Evolutionary conservation across 768 basidiomycete species (phyloP), one percentile per base, ranked within the genome.

Genomic region (Amanita brunnescens): DNA sequence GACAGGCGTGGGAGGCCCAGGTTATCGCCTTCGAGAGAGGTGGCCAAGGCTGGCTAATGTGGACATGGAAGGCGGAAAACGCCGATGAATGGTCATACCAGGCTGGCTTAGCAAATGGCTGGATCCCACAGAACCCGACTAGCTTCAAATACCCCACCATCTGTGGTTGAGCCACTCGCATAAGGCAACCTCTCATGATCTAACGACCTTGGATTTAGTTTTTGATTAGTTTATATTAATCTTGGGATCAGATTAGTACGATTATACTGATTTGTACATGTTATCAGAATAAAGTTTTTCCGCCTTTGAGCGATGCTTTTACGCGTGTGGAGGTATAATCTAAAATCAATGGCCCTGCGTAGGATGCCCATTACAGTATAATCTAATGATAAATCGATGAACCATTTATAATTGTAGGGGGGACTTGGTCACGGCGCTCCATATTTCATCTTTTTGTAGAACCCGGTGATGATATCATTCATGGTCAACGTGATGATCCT

Each of bases 1-100:
- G 89, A 30, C 77, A 88, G 62, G 80, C 74, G 63, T 95, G 84
- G 84, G 91, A 92, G 62, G 90, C 87, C 0, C 92, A 94, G 66
- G 79, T 80, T 13, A 81, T 76, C 46, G 72, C 87, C 2, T 90
- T 74, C 54, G 87, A 90, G 70, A 69, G 69, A 46, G 81, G 71
- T n/a, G 81, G 71, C 18, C 69, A 72, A 44, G 87, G 87, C 2
- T 90, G 87, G 87, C 64, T 88, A 20, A 79, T 83, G 63, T 89
- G 87, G 88, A 80, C 85, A 1, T 91, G 88, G 88, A 91, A 91
- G 69, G 65, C 87, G 0, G 89, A 91, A 65, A 68, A 69, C 54
- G 84, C 88, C 2, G 87, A 90, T 55, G 93, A 95, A 52, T 96
- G 93, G 93, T 76, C 85, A 0, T 95, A 95, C 70, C 78, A 87